A percentile compares a stretch with the other conserved stretches of the same genome.
These are phyloP conservation scores for Kwoniella mangroviensis DNA, from an alignment of 768 basidiomycete species.

Conservation along the genomic window DNA sequence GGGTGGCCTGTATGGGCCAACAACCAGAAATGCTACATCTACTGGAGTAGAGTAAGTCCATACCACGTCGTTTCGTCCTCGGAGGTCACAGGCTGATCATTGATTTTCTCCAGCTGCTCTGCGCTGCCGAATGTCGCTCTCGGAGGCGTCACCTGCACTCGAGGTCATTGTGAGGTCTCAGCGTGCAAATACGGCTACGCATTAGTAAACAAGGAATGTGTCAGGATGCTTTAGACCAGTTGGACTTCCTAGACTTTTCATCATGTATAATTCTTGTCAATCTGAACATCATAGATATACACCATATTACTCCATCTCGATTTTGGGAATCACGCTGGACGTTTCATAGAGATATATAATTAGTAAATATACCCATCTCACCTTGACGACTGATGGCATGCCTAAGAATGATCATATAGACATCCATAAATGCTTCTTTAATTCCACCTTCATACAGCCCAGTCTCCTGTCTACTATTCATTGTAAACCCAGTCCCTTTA, in stretches of 20 bases:
- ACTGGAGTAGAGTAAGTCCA: slow-evolving; percentile 10
- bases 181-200: slow-evolving; percentile 21
- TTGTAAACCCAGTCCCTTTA: slow-evolving; percentile 28
- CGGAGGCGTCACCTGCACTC: slow-evolving; percentile 17
- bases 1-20: slow-evolving; percentile 1
- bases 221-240: not conserved
- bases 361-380: not conserved
- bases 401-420: not conserved
- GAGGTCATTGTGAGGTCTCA: slow-evolving; percentile 16
- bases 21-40: not conserved
- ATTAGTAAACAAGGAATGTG: slow-evolving; percentile 15
- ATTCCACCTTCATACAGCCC: not conserved
- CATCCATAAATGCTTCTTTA: not conserved
- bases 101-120: slow-evolving; percentile 4
- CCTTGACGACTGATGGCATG: not conserved
- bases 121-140: slow-evolving; percentile 11
- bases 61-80: too few relatives aligned
- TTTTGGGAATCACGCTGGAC: not conserved
- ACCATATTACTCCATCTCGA: not conserved
- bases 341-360: not conserved
- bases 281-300: not conserved
- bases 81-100: not conserved
- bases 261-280: too few relatives aligned
- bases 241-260: too few relatives aligned
- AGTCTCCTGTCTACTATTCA: not conserved